Conservation (phyloP, 2,329 filamentous ascomycete species). For the Monosporascus sp. region DNA sequence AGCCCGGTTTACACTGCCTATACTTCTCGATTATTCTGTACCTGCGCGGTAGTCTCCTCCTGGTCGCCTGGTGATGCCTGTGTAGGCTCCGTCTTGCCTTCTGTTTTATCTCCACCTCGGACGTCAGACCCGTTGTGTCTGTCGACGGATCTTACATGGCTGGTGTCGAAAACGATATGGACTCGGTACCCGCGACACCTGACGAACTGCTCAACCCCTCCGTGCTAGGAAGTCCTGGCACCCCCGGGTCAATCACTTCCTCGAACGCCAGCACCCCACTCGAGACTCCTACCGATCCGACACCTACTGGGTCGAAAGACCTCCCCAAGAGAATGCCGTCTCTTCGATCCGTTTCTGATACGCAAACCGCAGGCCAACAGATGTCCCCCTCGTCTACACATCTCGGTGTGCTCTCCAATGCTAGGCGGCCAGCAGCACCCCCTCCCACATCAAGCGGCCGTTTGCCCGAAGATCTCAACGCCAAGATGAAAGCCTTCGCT, state of each 20-base stretch:
- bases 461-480: conserved; percentile 38
- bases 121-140: neutral
- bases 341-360: conserved; percentile 54
- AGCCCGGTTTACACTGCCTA: neutral
- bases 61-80: neutral
- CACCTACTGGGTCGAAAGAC: conserved; percentile 24
- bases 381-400: conserved; percentile 85
- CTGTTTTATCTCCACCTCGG: neutral
- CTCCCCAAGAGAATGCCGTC: conserved; percentile 48
- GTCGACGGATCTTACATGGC: conserved; percentile 9
- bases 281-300: conserved; percentile 30
- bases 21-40: neutral
- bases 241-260: conserved; percentile 40
- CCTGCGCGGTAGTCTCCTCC: neutral
- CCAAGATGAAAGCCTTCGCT: conserved; percentile 42
- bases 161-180: conserved; percentile 12
- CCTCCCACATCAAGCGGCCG: conserved; percentile 35
- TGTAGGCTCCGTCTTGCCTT: neutral
- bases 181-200: conserved; percentile 39
- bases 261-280: conserved; percentile 45
- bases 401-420: conserved; percentile 67
- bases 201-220: conserved; percentile 35
- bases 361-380: conserved; percentile 38
- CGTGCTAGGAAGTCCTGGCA: conserved; percentile 31
- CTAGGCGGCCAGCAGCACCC: conserved; percentile 45